Evolutionary conservation across 495 filamentous ascomycete genomes (phyloP).

Genomic region (Neurospora pannonica): DNA sequence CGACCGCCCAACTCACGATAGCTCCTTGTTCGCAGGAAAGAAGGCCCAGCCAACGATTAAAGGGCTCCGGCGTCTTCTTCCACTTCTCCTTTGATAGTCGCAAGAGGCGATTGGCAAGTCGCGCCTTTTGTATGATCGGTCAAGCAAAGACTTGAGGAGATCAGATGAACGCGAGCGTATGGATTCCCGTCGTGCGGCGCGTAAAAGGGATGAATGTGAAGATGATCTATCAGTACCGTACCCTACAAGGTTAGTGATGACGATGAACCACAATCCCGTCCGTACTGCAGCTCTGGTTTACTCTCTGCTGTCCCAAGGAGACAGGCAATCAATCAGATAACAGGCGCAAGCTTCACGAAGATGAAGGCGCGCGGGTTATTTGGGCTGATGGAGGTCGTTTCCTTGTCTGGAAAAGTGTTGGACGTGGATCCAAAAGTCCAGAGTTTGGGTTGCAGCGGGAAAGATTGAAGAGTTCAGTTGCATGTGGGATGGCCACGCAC

Average conservation of each 20-base stretch:
- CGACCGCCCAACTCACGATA: background rate
- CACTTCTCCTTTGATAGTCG: background rate
- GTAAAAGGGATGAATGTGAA: background rate
- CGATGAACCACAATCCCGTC: background rate
- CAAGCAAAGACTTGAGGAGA: background rate
- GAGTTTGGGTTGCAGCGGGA: background rate
- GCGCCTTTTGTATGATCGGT: background rate
- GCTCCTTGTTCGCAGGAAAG: background rate
- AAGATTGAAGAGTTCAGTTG: background rate
- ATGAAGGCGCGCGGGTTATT: background rate
- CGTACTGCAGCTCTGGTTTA: background rate
- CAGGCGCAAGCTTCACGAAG: background rate
- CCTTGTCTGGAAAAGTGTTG: background rate
- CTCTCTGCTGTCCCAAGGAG: background rate
- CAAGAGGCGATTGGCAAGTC: background rate
- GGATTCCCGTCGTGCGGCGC: background rate
- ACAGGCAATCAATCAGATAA: background rate
- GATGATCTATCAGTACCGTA: background rate
- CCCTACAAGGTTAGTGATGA: background rate
- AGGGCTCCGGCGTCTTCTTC: background rate
- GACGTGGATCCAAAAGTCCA: background rate
- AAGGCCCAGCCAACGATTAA: background rate
- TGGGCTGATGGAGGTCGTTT: background rate
- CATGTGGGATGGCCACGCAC: background rate
- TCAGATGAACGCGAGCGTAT: background rate